A percentile compares a stretch with the other conserved stretches of the same genome.
Evolutionary conservation across 2,329 filamentous ascomycete species (phyloP).

Genomic region (Dissoconium aciculare): DNA sequence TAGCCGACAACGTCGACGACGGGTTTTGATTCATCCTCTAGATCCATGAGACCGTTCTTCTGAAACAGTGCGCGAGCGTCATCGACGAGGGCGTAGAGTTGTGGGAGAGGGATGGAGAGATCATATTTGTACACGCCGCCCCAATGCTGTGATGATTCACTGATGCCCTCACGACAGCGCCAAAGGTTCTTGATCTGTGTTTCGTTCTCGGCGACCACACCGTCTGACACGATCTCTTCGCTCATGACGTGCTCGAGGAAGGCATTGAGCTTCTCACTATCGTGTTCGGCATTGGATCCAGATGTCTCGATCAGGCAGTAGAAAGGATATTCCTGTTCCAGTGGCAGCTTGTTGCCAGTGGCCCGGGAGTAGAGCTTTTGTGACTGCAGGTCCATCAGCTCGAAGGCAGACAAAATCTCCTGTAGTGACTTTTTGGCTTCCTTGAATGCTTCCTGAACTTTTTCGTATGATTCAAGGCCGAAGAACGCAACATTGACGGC

Average conservation of each 20-base stretch:
- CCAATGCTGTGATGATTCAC: conserved; percentile 75
- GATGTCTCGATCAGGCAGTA: conserved; percentile 96
- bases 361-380: conserved; percentile 64
- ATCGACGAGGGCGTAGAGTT: conserved; percentile 80
- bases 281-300: conserved; percentile 85
- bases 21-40: conserved; percentile 57
- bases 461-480: conserved; percentile 76
- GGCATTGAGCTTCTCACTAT: conserved; percentile 71
- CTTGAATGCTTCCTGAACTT: conserved; percentile 71
- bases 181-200: conserved; percentile 76
- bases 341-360: conserved; percentile 60
- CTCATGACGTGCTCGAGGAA: conserved; percentile 90
- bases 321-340: conserved; percentile 77
- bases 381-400: conserved; percentile 81
- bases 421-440: conserved; percentile 81
- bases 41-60: conserved; percentile 56
- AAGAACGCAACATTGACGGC: conserved; percentile 94
- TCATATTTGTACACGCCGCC: conserved; percentile 99
- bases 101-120: conserved; percentile 74
- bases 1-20: conserved; percentile 89
- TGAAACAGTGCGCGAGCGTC: conserved; percentile 62
- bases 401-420: conserved; percentile 93
- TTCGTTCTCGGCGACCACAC: conserved; percentile 83
- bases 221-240: conserved; percentile 72
- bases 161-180: conserved; percentile 86